Conservation (phyloP, 805 yeast genomes). For the Candida stauntonica region DNA sequence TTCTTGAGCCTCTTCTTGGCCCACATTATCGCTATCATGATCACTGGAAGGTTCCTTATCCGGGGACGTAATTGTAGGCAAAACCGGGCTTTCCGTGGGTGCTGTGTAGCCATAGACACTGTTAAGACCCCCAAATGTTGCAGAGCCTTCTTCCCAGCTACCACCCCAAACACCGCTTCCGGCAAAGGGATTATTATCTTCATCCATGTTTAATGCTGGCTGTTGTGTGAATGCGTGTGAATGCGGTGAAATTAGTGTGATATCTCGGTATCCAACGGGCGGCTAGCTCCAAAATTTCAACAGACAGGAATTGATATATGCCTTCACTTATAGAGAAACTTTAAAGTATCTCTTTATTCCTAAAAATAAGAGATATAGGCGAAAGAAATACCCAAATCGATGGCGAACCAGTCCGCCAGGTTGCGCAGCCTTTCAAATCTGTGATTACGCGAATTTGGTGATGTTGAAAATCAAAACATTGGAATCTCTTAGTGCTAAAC, state of each 20-base stretch:
- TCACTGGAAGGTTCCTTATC: too few relatives aligned
- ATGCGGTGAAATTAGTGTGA: not conserved
- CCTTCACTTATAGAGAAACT: too few relatives aligned
- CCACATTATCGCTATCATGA: too few relatives aligned
- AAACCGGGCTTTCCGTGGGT: not conserved
- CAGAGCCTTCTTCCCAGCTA: conserved; percentile 3
- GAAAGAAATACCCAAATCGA: too few relatives aligned
- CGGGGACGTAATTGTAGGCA: not conserved
- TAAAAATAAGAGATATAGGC: too few relatives aligned
- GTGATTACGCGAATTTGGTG: conserved; percentile 1
- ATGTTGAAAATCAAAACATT: not conserved
- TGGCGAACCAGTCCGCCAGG: too few relatives aligned
- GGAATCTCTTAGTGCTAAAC: too few relatives aligned
- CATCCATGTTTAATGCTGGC: conserved; percentile 16
- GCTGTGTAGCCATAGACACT: conserved; percentile 11
- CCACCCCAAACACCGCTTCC: conserved; percentile 24
- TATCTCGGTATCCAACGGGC: too few relatives aligned
- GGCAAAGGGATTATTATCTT: conserved; percentile 33
- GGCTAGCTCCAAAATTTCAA: not conserved
- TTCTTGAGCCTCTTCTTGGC: too few relatives aligned
- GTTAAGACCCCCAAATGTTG: conserved; percentile 6
- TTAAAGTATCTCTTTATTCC: too few relatives aligned
- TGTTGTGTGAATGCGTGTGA: too few relatives aligned
- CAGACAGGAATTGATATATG: too few relatives aligned
- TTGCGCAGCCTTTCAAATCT: not conserved